These are phyloP conservation scores for Ustilago vetiveriae DNA, from an alignment of 1,284 basidiomycete genomes.

Conservation along the genomic window DNA sequence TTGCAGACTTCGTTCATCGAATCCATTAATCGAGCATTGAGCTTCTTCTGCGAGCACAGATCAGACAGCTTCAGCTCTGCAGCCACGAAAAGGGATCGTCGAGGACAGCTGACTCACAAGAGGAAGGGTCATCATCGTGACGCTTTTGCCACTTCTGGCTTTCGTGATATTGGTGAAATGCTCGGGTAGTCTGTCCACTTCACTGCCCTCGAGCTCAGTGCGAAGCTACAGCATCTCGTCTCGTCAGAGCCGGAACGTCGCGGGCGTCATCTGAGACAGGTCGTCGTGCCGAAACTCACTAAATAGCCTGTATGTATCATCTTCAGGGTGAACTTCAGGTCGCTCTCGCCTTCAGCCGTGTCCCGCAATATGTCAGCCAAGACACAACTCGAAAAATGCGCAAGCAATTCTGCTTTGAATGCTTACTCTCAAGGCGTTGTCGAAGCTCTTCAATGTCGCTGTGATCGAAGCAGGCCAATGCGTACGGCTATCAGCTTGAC, in stretches of 20 bases:
- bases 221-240: conserved; percentile 22
- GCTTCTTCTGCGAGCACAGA: conserved; percentile 73
- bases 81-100: not conserved
- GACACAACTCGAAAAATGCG: not conserved
- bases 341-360: conserved; percentile 69
- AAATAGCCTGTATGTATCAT: conserved; percentile 78
- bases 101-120: conserved; percentile 36
- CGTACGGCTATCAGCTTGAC: too few relatives aligned
- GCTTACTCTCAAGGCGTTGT: conserved; percentile 26
- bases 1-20: conserved; percentile 82
- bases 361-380: not conserved
- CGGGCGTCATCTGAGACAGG: too few relatives aligned
- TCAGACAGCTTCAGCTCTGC: too few relatives aligned
- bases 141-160: conserved; percentile 74
- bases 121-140: conserved; percentile 81
- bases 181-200: conserved; percentile 8
- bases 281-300: too few relatives aligned
- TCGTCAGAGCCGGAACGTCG: not conserved
- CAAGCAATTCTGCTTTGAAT: not conserved
- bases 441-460: conserved; percentile 79
- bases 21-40: conserved; percentile 84
- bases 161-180: conserved; percentile 75
- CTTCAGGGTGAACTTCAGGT: conserved; percentile 74
- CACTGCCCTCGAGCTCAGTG: conserved; percentile 14
- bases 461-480: too few relatives aligned